Base-by-base conservation (phyloP, 2,329 filamentous ascomycete species). In the Emergomyces orientalis region DNA sequence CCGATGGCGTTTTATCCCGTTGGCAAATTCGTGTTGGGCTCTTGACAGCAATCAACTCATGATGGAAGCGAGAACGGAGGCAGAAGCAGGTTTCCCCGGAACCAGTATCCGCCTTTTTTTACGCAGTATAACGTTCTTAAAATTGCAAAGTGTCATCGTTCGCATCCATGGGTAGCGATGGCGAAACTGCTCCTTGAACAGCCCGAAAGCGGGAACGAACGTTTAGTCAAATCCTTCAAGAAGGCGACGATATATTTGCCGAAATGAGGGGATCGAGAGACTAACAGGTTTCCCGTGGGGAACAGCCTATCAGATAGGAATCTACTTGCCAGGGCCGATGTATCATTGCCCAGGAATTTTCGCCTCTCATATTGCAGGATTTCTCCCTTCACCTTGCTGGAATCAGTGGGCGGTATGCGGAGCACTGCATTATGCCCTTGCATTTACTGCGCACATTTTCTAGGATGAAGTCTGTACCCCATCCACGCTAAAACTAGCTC, bases 101-200 rank as follows among this genome's bases (percentile, higher is more conserved):
- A 6, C 9, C 25, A 52, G 22, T 9, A 5, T 17, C 27, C 25
- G 34, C 9, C 30, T n/a, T 13, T 22, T 9, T 37, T 37, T 22
- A 9, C 34, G 34, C 8, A 22, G 32, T n/a, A 47, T 2, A 25
- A 22, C 34, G 9, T 22, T 37, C 32, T 22, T 39, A 32, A 58
- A 45, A 58, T 58, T 58, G 56, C 39, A 45, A 14, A 58, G 56
- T 58, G 27, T 58, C 56, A 58, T 58, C 56, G 54, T 41, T 41
- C n/a, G 56, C 22, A 22, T 37, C 34, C 34, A 37, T 37, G 32
- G 32, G 7, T 37, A 4, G 30, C 8, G n/a, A 37, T 14, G 30
- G 30, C 19, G 7, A n/a, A 34, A 5, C 52, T 8, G 52, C 11
- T 55, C 19, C 32, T 25, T 55, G 27, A 55, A 39, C 30, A 34